Evolutionary conservation across 2,329 filamentous ascomycete species (phyloP).

Genomic region (Penicillium sp.): DNA sequence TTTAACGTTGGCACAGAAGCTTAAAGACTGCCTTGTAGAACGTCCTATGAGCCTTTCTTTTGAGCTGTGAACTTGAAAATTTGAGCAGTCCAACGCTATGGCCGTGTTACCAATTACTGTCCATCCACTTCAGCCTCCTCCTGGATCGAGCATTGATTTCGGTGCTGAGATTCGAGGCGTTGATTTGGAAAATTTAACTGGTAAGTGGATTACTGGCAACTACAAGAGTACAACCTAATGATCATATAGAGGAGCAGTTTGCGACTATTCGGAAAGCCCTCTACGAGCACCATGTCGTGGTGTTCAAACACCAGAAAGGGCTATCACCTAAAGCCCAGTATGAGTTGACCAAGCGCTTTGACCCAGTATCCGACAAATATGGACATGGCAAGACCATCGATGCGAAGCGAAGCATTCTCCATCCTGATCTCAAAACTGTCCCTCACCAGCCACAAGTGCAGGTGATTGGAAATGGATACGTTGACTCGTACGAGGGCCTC

Average conservation of each 20-base stretch:
- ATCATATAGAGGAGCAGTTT: constrained; percentile 60
- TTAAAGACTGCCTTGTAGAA: background rate
- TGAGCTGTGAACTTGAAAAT: background rate
- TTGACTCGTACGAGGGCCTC: constrained; percentile 69
- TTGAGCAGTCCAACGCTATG: constrained; percentile 3
- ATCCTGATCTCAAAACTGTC: constrained; percentile 77
- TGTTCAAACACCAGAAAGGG: constrained; percentile 66
- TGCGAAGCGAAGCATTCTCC: constrained; percentile 63
- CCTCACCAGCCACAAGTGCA: constrained; percentile 78
- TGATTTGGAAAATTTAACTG: constrained; percentile 61
- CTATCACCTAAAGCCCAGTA: constrained; percentile 70
- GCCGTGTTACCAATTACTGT: constrained; percentile 19
- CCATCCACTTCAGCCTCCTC: constrained; percentile 22
- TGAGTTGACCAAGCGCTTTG: constrained; percentile 70
- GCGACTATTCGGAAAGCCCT: constrained; percentile 62
- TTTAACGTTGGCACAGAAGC: background rate
- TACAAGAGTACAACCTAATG: constrained; percentile 5
- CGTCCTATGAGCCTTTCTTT: background rate
- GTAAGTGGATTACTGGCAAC: constrained; percentile 43
- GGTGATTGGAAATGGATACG: constrained; percentile 72
- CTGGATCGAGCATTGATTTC: constrained; percentile 52
- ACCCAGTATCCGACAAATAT: constrained; percentile 63
- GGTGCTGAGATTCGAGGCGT: constrained; percentile 59
- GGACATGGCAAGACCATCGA: constrained; percentile 75
- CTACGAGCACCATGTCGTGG: constrained; percentile 66